These are phyloP conservation scores for Apiotrichum brassicae DNA, from an alignment of 1,284 basidiomycete genomes.

Conservation along the genomic window DNA sequence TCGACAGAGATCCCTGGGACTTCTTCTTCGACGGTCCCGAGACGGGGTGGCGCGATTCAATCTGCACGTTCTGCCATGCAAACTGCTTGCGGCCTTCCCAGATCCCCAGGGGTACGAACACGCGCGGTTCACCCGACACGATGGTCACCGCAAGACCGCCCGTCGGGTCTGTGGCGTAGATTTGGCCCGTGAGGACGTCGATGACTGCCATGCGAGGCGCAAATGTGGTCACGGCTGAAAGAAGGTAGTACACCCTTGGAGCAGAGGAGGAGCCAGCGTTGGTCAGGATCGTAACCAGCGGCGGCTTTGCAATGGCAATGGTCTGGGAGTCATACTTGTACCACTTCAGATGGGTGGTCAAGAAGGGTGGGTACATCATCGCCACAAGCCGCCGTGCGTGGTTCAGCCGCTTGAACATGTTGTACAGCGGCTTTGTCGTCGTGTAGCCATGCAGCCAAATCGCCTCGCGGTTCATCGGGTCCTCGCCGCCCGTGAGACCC, in stretches of 20 bases:
- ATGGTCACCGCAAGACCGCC: conserved; percentile 46
- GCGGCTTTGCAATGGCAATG: conserved; percentile 59
- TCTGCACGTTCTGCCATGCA: conserved; percentile 9
- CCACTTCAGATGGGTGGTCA: conserved; percentile 53
- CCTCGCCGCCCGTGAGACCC: conserved; percentile 50
- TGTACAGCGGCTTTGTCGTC: conserved; percentile 49
- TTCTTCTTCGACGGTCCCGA: background rate
- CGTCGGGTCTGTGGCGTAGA: conserved; percentile 48
- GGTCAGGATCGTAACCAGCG: conserved; percentile 60
- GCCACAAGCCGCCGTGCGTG: conserved; percentile 56
- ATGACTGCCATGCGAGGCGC: conserved; percentile 53
- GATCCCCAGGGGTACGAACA: conserved; percentile 32
- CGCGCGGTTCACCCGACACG: conserved; percentile 35
- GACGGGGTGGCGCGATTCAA: background rate
- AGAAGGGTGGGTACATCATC: conserved; percentile 51
- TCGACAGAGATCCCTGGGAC: background rate
- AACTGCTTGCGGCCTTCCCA: conserved; percentile 13
- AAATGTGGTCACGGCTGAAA: conserved; percentile 45
- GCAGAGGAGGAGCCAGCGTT: conserved; percentile 55
- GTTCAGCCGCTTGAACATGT: conserved; percentile 56
- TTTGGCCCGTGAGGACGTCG: conserved; percentile 57
- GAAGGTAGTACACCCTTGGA: conserved; percentile 30
- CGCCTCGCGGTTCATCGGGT: conserved; percentile 46
- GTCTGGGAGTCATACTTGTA: conserved; percentile 47
- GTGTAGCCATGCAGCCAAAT: conserved; percentile 50